These are phyloP conservation scores for Suillus bovinus DNA, from an alignment of 768 basidiomycete genomes.

Conservation along the genomic window DNA sequence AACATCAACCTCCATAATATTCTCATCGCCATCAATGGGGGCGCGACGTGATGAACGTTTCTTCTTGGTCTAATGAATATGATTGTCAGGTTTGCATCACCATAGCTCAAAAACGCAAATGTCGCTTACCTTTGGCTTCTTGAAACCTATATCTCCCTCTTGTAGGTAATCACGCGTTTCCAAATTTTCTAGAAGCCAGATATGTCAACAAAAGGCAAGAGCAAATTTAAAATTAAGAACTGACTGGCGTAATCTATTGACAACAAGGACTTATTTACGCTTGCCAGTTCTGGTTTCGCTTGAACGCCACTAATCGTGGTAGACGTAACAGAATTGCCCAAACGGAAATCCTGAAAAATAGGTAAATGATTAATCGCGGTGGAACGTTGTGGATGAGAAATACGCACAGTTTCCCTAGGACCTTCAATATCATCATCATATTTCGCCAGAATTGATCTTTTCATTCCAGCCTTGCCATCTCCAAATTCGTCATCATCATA, in stretches of 20 bases:
- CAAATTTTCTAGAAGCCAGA: conserved; percentile 64
- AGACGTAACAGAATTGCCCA: conserved; percentile 62
- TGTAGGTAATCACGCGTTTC: conserved; percentile 86
- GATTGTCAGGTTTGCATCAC: conserved; percentile 5
- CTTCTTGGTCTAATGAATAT: conserved; percentile 80
- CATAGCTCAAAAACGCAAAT: conserved; percentile 1
- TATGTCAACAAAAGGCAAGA: neutral
- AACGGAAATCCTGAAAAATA: conserved; percentile 72
- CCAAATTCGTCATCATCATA: conserved; percentile 96
- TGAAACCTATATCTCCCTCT: conserved; percentile 92
- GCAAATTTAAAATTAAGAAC: conserved; percentile 31
- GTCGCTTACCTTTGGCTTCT: conserved; percentile 78
- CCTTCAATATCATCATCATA: conserved; percentile 92
- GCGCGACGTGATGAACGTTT: conserved; percentile 75
- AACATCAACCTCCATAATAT: conserved; percentile 81
- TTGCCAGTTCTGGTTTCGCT: conserved; percentile 49
- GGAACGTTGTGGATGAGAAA: conserved; percentile 8
- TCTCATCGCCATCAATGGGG: conserved; percentile 37
- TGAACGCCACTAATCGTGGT: conserved; percentile 37
- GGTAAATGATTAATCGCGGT: conserved; percentile 5
- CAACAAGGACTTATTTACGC: conserved; percentile 78
- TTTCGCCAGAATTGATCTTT: conserved; percentile 82
- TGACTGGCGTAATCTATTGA: conserved; percentile 89
- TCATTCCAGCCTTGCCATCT: conserved; percentile 73
- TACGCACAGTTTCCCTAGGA: conserved; percentile 60